phyloP scores from a whole-genome alignment of 176 grass and related monocot species.

The Oryza meridionalis region DNA sequence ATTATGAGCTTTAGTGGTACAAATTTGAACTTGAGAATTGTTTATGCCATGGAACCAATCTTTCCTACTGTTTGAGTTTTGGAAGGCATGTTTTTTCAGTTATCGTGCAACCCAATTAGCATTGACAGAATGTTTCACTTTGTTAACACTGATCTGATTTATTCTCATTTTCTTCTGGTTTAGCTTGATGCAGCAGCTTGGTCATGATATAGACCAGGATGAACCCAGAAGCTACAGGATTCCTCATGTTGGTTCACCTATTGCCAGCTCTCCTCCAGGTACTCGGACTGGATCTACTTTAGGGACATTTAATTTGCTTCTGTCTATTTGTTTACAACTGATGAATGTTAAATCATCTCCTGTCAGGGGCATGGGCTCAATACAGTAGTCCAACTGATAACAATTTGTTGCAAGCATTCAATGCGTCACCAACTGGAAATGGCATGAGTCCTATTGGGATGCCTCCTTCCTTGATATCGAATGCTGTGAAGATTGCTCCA shows the following conservation, averaged over 20 bases:
- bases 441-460: constrained; percentile 64
- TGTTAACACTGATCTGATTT: constrained; percentile 26
- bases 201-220: constrained; percentile 87
- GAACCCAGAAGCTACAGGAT: constrained; percentile 68
- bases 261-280: constrained; percentile 94
- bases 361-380: constrained; percentile 78
- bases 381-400: constrained; percentile 84
- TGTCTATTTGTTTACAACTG: constrained; percentile 23
- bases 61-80: constrained; percentile 13
- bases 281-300: constrained; percentile 34
- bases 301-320: background rate
- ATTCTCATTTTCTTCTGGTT: constrained; percentile 37
- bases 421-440: constrained; percentile 72
- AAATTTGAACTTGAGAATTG: background rate
- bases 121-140: background rate
- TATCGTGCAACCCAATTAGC: background rate
- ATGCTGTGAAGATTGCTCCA: constrained; percentile 76
- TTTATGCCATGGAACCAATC: background rate
- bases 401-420: constrained; percentile 66
- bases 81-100: background rate
- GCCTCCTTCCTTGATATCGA: constrained; percentile 63
- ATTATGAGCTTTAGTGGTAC: background rate
- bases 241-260: constrained; percentile 72
- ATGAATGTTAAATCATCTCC: constrained; percentile 8
- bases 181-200: constrained; percentile 87